These are phyloP conservation scores for Botrytis fragariae DNA, from an alignment of 2,329 filamentous ascomycete species.

Conservation along the genomic window DNA sequence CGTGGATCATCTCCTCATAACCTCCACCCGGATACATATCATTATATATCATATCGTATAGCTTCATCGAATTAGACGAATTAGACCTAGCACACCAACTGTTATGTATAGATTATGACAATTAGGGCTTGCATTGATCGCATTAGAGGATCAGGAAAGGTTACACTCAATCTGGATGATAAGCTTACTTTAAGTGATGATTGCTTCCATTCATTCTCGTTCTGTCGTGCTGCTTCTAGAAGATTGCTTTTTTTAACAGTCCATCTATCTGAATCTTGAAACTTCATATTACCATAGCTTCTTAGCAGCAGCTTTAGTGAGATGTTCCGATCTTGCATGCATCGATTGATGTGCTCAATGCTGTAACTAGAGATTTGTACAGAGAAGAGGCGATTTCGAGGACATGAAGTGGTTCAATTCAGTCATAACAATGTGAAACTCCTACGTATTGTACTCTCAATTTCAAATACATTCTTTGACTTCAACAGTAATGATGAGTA, in stretches of 20 bases:
- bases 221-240: conserved; percentile 15
- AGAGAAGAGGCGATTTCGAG: background rate
- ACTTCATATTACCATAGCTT: background rate
- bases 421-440: background rate
- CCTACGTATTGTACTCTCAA: conserved; percentile 21
- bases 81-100: background rate
- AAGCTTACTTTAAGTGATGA: conserved; percentile 11
- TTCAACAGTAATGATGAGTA: conserved; percentile 9
- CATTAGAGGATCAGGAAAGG: background rate
- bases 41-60: conserved; percentile 12
- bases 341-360: conserved; percentile 1
- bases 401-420: conserved; percentile 12
- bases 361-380: background rate
- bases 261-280: conserved; percentile 1
- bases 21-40: conserved; percentile 15
- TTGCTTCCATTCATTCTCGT: background rate
- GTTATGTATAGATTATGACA: background rate
- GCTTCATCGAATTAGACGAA: background rate
- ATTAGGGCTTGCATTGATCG: conserved; percentile 12
- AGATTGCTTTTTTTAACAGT: background rate
- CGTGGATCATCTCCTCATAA: conserved; percentile 12
- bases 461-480: conserved; percentile 33
- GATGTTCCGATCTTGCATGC: conserved; percentile 16
- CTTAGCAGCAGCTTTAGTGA: background rate
- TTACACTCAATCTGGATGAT: background rate